Evolutionary conservation across 768 basidiomycete species (phyloP).

Genomic region (Hysterangium stoloniferum): DNA sequence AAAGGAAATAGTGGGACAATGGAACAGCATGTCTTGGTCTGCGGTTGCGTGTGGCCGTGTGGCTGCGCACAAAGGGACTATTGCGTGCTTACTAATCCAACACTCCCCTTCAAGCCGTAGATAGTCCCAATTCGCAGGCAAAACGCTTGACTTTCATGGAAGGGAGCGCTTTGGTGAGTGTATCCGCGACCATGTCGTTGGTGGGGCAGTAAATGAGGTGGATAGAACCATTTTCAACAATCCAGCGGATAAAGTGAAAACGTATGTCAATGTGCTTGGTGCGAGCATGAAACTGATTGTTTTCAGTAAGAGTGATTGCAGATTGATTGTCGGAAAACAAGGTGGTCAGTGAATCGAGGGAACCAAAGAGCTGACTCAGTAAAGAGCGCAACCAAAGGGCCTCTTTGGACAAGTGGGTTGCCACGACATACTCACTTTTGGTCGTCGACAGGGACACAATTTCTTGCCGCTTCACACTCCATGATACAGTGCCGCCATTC

Average conservation of each 20-base stretch:
- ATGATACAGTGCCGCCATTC: slow-evolving; percentile 23
- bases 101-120: slow-evolving; percentile 3
- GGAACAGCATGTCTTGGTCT: no score
- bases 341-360: slow-evolving; percentile 24
- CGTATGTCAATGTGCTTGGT: slow-evolving; percentile 28
- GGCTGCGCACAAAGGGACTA: no score
- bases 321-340: slow-evolving; percentile 26
- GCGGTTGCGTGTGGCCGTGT: no score
- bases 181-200: slow-evolving; percentile 24
- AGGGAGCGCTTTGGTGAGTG: slow-evolving; percentile 24
- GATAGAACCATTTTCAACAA: slow-evolving; percentile 24
- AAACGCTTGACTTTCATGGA: neutral
- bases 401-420: slow-evolving; percentile 10
- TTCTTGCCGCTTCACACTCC: slow-evolving; percentile 18
- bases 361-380: slow-evolving; percentile 28
- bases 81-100: no score
- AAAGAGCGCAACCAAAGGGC: slow-evolving; percentile 14
- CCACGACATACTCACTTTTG: slow-evolving; percentile 17
- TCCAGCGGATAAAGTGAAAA: slow-evolving; percentile 26
- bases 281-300: slow-evolving; percentile 20
- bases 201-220: slow-evolving; percentile 15
- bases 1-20: no score
- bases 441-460: slow-evolving; percentile 10
- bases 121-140: neutral
- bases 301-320: slow-evolving; percentile 22